These are phyloP conservation scores for Naganishia friedmannii DNA, from an alignment of 768 basidiomycete genomes.

Conservation along the genomic window DNA sequence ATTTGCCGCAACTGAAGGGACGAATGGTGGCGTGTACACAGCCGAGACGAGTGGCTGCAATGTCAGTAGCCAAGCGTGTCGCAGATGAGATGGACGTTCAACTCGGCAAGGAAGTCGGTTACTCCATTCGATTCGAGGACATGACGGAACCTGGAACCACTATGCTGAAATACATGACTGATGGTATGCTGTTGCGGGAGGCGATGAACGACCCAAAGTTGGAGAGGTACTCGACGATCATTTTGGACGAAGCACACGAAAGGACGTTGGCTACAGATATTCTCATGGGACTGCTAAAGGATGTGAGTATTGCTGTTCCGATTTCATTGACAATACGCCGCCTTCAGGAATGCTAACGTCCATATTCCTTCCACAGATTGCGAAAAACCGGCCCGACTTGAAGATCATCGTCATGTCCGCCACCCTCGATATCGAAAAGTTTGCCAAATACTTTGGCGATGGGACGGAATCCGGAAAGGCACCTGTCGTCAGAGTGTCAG, in stretches of 20 bases:
- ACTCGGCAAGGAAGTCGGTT: conserved; percentile 92
- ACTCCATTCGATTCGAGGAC: conserved; percentile 97
- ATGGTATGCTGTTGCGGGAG: conserved; percentile 96
- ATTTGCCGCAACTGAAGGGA: conserved; percentile 81
- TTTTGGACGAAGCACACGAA: conserved; percentile 98
- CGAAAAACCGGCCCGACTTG: conserved; percentile 75
- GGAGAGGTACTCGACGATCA: conserved; percentile 89
- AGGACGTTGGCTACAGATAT: conserved; percentile 96
- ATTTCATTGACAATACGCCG: neutral
- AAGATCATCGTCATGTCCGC: conserved; percentile 99
- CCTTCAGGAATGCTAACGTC: neutral
- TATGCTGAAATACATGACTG: conserved; percentile 99
- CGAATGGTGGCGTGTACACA: conserved; percentile 96
- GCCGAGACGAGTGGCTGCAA: conserved; percentile 91
- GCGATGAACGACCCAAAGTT: conserved; percentile 94
- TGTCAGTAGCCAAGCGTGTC: conserved; percentile 97
- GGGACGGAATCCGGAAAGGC: conserved; percentile 57
- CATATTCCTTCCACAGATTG: conserved; percentile 53
- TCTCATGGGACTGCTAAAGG: conserved; percentile 93
- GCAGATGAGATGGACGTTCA: conserved; percentile 98
- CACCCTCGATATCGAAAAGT: conserved; percentile 92
- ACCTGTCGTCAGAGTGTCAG: conserved; percentile 85
- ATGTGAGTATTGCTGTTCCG: neutral
- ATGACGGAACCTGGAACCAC: conserved; percentile 86
- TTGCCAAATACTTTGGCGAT: conserved; percentile 82